These are phyloP conservation scores for Starmerella sp. DNA, from an alignment of 805 yeast genomes.

Conservation along the genomic window DNA sequence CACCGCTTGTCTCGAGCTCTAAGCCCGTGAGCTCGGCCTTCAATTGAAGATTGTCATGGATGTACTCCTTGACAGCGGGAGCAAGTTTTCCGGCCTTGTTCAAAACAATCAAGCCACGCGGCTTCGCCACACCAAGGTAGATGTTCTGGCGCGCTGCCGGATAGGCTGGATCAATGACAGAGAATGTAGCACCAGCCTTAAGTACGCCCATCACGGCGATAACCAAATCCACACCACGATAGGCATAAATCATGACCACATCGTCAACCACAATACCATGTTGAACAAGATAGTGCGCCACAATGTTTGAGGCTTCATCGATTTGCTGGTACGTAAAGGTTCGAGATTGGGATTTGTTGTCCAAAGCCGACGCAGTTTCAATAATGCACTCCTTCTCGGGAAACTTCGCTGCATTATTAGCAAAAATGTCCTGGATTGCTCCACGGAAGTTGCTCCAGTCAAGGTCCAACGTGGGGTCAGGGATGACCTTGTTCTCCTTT, in stretches of 20 bases:
- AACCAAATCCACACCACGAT: slow-evolving; percentile 93
- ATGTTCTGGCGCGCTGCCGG: slow-evolving; percentile 97
- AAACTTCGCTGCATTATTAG: slow-evolving; percentile 66
- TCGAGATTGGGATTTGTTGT: slow-evolving; percentile 41
- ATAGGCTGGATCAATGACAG: slow-evolving; percentile 97
- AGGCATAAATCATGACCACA: slow-evolving; percentile 94
- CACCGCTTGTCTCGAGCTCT: slow-evolving; percentile 66
- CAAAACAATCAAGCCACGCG: slow-evolving; percentile 79
- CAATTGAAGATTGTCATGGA: slow-evolving; percentile 59
- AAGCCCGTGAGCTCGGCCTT: slow-evolving; percentile 65
- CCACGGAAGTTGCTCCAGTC: slow-evolving; percentile 91
- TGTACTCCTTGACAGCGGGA: slow-evolving; percentile 66
- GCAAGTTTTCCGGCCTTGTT: slow-evolving; percentile 81
- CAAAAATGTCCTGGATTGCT: slow-evolving; percentile 92
- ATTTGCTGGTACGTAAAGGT: slow-evolving; percentile 77
- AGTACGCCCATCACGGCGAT: slow-evolving; percentile 96
- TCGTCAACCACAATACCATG: slow-evolving; percentile 84
- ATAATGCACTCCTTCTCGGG: slow-evolving; percentile 88
- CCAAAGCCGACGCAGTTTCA: slow-evolving; percentile 65
- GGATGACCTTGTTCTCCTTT: slow-evolving; percentile 38
- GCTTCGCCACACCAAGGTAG: slow-evolving; percentile 86
- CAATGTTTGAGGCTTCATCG: slow-evolving; percentile 82
- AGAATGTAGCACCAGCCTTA: slow-evolving; percentile 97
- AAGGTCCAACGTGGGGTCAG: slow-evolving; percentile 76
- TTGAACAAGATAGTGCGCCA: slow-evolving; percentile 74